Base-by-base conservation (phyloP, 805 yeast species). In the Wickerhamiella nectarea region DNA sequence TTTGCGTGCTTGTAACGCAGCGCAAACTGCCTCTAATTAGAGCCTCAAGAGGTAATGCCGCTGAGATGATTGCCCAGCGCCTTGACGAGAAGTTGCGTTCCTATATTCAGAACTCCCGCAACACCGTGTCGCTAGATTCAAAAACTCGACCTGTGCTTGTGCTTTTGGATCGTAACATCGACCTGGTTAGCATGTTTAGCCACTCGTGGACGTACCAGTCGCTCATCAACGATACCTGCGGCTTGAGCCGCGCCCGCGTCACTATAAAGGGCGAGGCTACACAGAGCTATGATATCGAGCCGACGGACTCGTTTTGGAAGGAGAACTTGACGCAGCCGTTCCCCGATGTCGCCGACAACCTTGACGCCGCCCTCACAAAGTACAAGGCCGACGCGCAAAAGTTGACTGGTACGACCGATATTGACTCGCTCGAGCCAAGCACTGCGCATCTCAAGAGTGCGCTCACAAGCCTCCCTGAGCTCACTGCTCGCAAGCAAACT, bases 121-220 rank as follows among this genome's bases (percentile, higher is more conserved):
- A 56, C 33, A 20, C 39, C 18, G 34, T 46, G 15, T n/a, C 26
- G 18, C 26, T 47, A 28, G 45, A 43, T 25, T 34, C 26, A 31
- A 41, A 69, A 33, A 79, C 78, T 46, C 68, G 94, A 48, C 74
- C 80, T 2, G 95, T 89, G 10, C 67, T 91, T 53, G 70, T 93
- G 25, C 61, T 91, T 34, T 63, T 91, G 36, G 99, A 91, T 63
- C 72, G 99, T 61, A 83, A 80, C 57, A 70, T 91, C 47, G 97
- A 91, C 62, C 68, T 91, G 48, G 79, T 91, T 1, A 80, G 94
- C 12, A 89, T 91, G 96, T 78, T 91, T 61, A 75, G 89, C 1
- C 99, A 91, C 63, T 84, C 96, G 10, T 89, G 97, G 96, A 87
- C 93, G 40, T 91, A 91, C 60, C 95, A 89, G 65, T 86, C 95